Conservation (phyloP, 352 stramenopile species). For the Plasmopara halstedii region DNA sequence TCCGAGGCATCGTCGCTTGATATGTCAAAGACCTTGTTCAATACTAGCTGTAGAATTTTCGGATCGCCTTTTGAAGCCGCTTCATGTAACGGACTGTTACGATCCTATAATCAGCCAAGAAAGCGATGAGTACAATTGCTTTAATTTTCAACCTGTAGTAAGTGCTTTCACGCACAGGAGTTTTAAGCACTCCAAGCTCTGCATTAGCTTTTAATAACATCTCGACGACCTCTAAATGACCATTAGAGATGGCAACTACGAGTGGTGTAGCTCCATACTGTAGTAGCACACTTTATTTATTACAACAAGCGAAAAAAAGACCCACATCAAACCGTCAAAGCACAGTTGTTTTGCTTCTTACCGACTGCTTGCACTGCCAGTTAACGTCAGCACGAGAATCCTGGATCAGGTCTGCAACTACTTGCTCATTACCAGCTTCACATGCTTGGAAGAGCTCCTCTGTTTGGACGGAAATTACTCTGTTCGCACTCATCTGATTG, state of each 20-base stretch:
- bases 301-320: no score
- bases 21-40: constrained; percentile 45
- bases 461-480: constrained; percentile 47
- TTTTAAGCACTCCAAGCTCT: constrained; percentile 61
- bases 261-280: constrained; percentile 69
- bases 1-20: constrained; percentile 23
- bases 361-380: constrained; percentile 62
- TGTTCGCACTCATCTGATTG: constrained; percentile 54
- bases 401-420: constrained; percentile 34
- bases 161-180: constrained; percentile 30
- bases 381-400: constrained; percentile 52
- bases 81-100: constrained; percentile 70
- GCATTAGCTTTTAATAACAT: constrained; percentile 51
- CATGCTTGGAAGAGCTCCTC: constrained; percentile 52
- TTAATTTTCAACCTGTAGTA: background rate
- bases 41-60: constrained; percentile 40
- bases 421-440: constrained; percentile 39
- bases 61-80: constrained; percentile 45
- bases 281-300: no score
- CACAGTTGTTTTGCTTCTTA: no score
- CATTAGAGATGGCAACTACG: constrained; percentile 59
- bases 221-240: constrained; percentile 41
- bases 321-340: no score
- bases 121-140: background rate
- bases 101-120: constrained; percentile 31